Percentiles rank a stretch among this genome's conserved stretches.
phyloP scores from a whole-genome alignment of 225 moss, liverwort and hornwort species.

The Marchantia polymorpha region DNA sequence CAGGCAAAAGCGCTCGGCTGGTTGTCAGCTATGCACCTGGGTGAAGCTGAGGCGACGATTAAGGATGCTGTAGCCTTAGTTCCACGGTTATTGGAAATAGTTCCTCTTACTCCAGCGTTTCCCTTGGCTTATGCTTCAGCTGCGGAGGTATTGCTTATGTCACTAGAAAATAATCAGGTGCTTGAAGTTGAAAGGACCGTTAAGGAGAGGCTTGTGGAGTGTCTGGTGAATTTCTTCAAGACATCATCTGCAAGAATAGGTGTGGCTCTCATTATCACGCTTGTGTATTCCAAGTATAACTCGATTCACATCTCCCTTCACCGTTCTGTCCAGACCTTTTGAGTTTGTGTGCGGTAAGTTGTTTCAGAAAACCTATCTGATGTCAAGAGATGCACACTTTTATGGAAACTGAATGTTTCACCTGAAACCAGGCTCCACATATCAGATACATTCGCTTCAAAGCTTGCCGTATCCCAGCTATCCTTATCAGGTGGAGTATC shows the following conservation, averaged over 20 bases:
- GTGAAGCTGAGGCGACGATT: constrained; percentile 17
- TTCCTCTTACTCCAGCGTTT: constrained; percentile 39
- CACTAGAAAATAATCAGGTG: constrained; percentile 25
- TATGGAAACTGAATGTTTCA: too few relatives aligned
- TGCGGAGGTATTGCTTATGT: constrained; percentile 42
- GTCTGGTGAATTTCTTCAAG: constrained; percentile 39
- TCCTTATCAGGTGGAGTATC: too few relatives aligned
- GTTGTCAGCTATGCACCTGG: constrained; percentile 41
- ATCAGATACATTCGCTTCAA: too few relatives aligned
- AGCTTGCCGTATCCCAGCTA: neutral
- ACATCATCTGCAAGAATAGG: constrained; percentile 38
- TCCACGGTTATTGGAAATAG: constrained; percentile 37
- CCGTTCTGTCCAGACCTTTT: too few relatives aligned
- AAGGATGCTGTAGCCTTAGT: constrained; percentile 34
- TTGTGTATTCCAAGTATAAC: neutral
- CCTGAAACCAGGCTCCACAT: too few relatives aligned
- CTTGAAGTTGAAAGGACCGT: constrained; percentile 20
- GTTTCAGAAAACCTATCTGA: too few relatives aligned
- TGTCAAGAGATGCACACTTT: too few relatives aligned
- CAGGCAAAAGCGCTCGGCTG: constrained; percentile 51
- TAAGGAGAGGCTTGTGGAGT: constrained; percentile 42
- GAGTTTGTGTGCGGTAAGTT: too few relatives aligned
- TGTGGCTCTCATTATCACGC: constrained; percentile 9
- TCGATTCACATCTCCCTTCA: too few relatives aligned
- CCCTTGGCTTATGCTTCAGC: constrained; percentile 45